phyloP scores from a whole-genome alignment of 2,329 filamentous ascomycete species.

The Cryphonectria japonica region DNA sequence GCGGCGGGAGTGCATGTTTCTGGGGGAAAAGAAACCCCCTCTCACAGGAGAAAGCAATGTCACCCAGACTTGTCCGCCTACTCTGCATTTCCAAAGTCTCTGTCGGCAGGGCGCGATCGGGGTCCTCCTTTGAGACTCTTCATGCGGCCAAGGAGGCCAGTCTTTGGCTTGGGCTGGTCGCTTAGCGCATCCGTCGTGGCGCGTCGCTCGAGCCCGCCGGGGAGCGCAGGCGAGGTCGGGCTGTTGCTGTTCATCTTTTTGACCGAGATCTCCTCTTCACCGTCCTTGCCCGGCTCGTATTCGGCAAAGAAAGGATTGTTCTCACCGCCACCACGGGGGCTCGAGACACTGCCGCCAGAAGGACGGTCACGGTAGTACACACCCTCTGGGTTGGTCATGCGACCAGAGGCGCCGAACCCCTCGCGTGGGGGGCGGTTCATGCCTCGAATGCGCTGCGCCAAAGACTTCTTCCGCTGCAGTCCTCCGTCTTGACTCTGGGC shows the following conservation, averaged over 20 bases:
- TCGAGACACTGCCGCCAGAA: slow-evolving; percentile 36
- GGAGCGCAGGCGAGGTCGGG: slow-evolving; percentile 58
- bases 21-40: background rate
- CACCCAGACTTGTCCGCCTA: slow-evolving; percentile 10
- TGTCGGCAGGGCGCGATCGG: slow-evolving; percentile 27
- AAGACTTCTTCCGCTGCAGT: slow-evolving; percentile 87
- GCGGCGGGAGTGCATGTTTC: background rate
- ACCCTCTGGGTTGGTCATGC: slow-evolving; percentile 61
- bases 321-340: slow-evolving; percentile 46
- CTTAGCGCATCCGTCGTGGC: slow-evolving; percentile 60
- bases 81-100: slow-evolving; percentile 12
- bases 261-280: slow-evolving; percentile 55
- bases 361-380: slow-evolving; percentile 43
- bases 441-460: slow-evolving; percentile 87
- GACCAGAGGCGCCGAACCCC: slow-evolving; percentile 60
- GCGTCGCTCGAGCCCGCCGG: slow-evolving; percentile 66
- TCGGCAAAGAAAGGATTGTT: slow-evolving; percentile 85
- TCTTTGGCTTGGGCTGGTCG: slow-evolving; percentile 48
- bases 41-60: background rate
- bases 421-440: slow-evolving; percentile 71
- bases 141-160: slow-evolving; percentile 76
- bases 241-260: slow-evolving; percentile 44
- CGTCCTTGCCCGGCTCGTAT: slow-evolving; percentile 64
- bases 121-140: slow-evolving; percentile 77
- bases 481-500: slow-evolving; percentile 62